Base-by-base conservation (phyloP, 805 yeast genomes). In the Cyberlindnera petersonii region DNA sequence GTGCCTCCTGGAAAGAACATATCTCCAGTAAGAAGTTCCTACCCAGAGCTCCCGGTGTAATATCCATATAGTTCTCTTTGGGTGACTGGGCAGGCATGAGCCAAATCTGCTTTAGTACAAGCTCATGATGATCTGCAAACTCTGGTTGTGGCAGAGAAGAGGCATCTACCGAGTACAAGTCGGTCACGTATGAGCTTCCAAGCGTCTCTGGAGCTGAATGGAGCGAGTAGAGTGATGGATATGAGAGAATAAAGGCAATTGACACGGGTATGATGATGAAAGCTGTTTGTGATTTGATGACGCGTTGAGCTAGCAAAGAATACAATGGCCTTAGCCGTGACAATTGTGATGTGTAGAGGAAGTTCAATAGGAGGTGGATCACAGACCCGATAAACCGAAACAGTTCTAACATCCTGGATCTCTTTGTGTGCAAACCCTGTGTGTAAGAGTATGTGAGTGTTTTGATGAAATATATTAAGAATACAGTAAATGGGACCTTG, bases 231-330 rank as follows among this genome's bases (percentile, higher is more conserved):
- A 75, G 48, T 0, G 77, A 53, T 3, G 79, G 78, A 47, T 74
- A 76, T 9, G 78, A 63, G 17, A 76, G 42, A 5, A 71, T 55
- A 41, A 76, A 69, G 8, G 69, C 64, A 3, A 73, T 40, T 3
- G 76, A 53, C 4, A 71, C 61, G 1, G 82, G 79, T 63, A 71
- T 61, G 9, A 77, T 59, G 20, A 76, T 76, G 49, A 63, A 71
- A 4, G 55, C 47, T 21, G 65, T 50, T 6, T 75, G 76, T 28
- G 60, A 58, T 43, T 48, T 58, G 15, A 64, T 51, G n/a, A 70
- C 57, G n/a, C 37, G 24, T 8, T 31, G 40, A 3, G 65, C 59
- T 3, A 60, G 37, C 9, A 14, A 26, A 0, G 42, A 35, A 34
- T 60, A 60, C 30, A 50, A 45, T 26, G 44, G 50, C 35, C 48